Base-by-base conservation (phyloP, 768 basidiomycete genomes). In the Chalciporus chontae region DNA sequence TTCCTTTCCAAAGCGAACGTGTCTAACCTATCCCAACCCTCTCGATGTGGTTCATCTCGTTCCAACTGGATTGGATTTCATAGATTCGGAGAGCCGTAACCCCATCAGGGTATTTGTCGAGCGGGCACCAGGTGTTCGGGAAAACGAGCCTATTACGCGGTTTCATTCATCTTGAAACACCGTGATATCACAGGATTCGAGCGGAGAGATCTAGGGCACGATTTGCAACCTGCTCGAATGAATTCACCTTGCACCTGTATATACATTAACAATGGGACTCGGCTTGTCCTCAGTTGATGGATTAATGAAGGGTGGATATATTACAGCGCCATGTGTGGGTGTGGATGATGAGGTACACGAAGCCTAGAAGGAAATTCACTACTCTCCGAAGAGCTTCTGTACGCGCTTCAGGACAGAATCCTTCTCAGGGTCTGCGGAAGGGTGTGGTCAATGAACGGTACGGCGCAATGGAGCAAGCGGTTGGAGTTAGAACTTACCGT, bases 341-440 rank as follows among this genome's bases (percentile, higher is more conserved):
- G 21, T 49, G 46, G 50, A 31, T 36, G 45, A 60, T 47, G 56
- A 51, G 48, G 38, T 48, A 47, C 51, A 55, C 37, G 43, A 31
- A 53, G 48, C 53, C 47, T 52, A 43, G 48, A 40, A 42, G 34
- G 47, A 50, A 43, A 37, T 52, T 60, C 26, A 58, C 72, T 78
- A 91, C 73, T 97, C 95, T 63, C 94, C 95, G 60, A 93, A 88
- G 24, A 97, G 78, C 71, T 92, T 99, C 78, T 95, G 93, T 14
- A 99, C 95, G 46, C 94, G 84, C 70, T 94, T 97, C 62, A 98
- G 77, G 26, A 98, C 81, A 1, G 93, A 96, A 65, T 98, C 95
- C 67, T 97, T 97, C 11, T 85, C 83, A 14, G 95, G 95, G 70
- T 98, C 95, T 95, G 60, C 26, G 45, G 32, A 55, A 43, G 46